Conservation (phyloP, 1,284 basidiomycete species). For the Tausonia pullulans region DNA sequence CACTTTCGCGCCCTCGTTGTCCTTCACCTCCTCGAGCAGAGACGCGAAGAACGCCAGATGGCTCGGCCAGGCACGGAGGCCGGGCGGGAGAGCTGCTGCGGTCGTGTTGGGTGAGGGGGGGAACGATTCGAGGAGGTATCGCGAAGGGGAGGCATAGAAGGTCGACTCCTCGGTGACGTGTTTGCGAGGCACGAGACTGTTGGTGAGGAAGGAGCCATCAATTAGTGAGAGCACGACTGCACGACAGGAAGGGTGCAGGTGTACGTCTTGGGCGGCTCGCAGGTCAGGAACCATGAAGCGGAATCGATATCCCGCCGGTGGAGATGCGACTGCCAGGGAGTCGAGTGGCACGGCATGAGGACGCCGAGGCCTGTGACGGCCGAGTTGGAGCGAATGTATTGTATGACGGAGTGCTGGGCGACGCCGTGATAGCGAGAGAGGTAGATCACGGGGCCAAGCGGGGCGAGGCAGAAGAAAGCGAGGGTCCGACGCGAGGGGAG, state of each 20-base stretch:
- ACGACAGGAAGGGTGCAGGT: not conserved
- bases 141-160: slow-evolving; percentile 64
- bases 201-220: too few species aligned
- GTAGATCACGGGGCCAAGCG: slow-evolving; percentile 52
- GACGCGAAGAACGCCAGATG: slow-evolving; percentile 69
- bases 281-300: slow-evolving; percentile 69
- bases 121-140: slow-evolving; percentile 56
- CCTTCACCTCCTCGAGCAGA: slow-evolving; percentile 44
- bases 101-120: slow-evolving; percentile 52
- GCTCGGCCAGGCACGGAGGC: slow-evolving; percentile 69
- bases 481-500: slow-evolving; percentile 27
- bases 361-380: slow-evolving; percentile 49
- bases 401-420: slow-evolving; percentile 63
- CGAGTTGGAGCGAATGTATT: slow-evolving; percentile 26
- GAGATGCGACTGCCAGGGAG: slow-evolving; percentile 82
- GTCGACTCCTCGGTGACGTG: slow-evolving; percentile 60
- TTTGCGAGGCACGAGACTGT: too few species aligned
- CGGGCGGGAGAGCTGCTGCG: slow-evolving; percentile 42
- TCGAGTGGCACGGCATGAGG: slow-evolving; percentile 97
- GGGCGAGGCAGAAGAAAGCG: slow-evolving; percentile 38
- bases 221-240: too few species aligned
- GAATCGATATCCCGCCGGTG: slow-evolving; percentile 53
- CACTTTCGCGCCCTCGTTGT: slow-evolving; percentile 30
- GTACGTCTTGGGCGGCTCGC: slow-evolving; percentile 76
- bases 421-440: slow-evolving; percentile 59